Evolutionary conservation across 139 green algal species (phyloP).

Genomic region (Chlorella ohadii): DNA sequence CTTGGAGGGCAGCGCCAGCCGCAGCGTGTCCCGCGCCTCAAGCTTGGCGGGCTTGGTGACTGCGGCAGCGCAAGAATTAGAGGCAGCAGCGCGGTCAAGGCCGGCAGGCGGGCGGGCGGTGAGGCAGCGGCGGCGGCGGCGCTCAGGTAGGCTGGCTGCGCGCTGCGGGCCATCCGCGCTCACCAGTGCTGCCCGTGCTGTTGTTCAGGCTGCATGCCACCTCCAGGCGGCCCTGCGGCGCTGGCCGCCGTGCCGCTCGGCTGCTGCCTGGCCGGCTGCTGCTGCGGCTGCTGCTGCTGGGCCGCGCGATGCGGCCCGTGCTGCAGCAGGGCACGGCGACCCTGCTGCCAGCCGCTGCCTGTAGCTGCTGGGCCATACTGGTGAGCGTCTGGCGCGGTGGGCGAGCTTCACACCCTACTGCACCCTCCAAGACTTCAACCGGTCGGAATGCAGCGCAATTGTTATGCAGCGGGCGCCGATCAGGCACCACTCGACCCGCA

Average conservation of each 20-base stretch:
- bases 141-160: too few relatives aligned
- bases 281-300: background rate
- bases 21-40: constrained; percentile 46
- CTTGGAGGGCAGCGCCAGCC: constrained; percentile 95
- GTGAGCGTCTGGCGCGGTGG: background rate
- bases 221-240: background rate
- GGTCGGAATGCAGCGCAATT: too few relatives aligned
- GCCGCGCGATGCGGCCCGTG: background rate
- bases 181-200: constrained; percentile 20
- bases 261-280: background rate
- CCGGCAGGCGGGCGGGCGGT: background rate
- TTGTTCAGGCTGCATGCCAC: constrained; percentile 52
- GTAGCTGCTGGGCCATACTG: background rate
- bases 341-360: background rate
- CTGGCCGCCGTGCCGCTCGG: background rate
- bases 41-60: constrained; percentile 35
- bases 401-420: too few relatives aligned
- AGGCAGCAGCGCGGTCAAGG: background rate
- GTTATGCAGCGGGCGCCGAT: too few relatives aligned
- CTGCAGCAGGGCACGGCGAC: background rate
- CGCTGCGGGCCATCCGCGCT: background rate
- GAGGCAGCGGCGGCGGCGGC: background rate
- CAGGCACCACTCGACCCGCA: too few relatives aligned
- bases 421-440: too few relatives aligned
- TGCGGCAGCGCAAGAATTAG: background rate